Evolutionary conservation across 2,329 filamentous ascomycete species (phyloP), one percentile per base, ranked within the genome.

Genomic region (Colletotrichum melonis): DNA sequence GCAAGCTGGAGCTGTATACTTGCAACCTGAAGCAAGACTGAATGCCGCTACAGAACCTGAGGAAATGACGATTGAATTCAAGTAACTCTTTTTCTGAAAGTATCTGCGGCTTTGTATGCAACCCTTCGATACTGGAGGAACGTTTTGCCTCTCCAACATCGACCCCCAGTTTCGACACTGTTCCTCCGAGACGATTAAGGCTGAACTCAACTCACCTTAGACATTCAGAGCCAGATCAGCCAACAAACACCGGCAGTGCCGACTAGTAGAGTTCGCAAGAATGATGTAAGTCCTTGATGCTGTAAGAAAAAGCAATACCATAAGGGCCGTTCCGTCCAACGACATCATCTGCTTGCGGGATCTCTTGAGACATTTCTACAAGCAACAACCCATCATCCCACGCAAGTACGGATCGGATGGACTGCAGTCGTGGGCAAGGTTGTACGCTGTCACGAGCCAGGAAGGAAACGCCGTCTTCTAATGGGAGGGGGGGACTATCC

Each of bases 101-200:
- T 11, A 26, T 3, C 19, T 49, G 38, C 38, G 26, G 35, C 9
- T 6, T 19, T n/a, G 26, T 16, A 63, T 19, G 16, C 11, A 49
- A 35, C 24, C 19, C 49, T 4, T 19, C 42, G 4, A 38, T 11
- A 52, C 6, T 7, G 5, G 8, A 5, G 28, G 22, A n/a, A 35
- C 30, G 16, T 32, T 8, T 19, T 7, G 11, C 28, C 35, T 63
- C n/a, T 26, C n/a, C 28, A 35, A 24, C 12, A n/a, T 24, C 60
- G 49, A 12, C 46, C 19, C 35, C 11, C 46, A 35, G 28, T 49
- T 22, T 49, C 22, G 46, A 62, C 22, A 57, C 62, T 62, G 32
- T 46, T 63, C 30, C 62, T 67, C 42, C 42, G 56, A 60, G 63
- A 60, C 56, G 42, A 59, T 49, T 19, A 42, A 71, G n/a, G 24